A percentile compares a stretch with the other conserved stretches of the same genome.
Evolutionary conservation across 176 grass and related monocot genomes (phyloP).

Genomic region (Aegilops umbellulata): DNA sequence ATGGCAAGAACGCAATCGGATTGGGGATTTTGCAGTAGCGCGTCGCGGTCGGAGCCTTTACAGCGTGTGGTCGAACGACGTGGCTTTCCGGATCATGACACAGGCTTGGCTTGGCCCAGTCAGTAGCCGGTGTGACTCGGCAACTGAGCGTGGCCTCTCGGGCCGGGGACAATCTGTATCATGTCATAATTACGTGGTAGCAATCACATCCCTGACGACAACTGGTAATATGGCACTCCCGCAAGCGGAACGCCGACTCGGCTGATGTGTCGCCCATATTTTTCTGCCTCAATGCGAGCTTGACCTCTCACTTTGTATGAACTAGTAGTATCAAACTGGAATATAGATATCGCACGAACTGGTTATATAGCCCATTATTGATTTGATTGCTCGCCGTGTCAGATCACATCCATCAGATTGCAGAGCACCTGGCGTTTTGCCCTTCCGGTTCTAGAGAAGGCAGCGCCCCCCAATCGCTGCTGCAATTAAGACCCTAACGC

Average conservation of each 20-base stretch:
- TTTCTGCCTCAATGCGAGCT: background rate
- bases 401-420: background rate
- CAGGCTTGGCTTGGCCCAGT: background rate
- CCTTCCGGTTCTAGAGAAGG: background rate
- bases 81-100: background rate
- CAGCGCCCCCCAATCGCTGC: background rate
- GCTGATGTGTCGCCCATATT: background rate
- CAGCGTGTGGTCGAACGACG: background rate
- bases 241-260: background rate
- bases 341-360: background rate
- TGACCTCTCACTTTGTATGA: background rate
- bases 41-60: background rate
- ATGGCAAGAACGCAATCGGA: background rate
- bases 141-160: constrained; percentile 6
- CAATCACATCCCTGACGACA: background rate
- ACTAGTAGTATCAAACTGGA: no score
- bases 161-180: background rate
- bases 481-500: background rate
- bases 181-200: background rate
- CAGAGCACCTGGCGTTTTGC: no score
- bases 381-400: background rate
- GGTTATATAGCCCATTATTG: background rate
- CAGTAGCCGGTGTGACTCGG: background rate
- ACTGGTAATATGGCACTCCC: background rate
- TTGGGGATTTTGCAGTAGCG: background rate